phyloP scores from a whole-genome alignment of 2,329 filamentous ascomycete species.

The Calonectria hawksworthii region DNA sequence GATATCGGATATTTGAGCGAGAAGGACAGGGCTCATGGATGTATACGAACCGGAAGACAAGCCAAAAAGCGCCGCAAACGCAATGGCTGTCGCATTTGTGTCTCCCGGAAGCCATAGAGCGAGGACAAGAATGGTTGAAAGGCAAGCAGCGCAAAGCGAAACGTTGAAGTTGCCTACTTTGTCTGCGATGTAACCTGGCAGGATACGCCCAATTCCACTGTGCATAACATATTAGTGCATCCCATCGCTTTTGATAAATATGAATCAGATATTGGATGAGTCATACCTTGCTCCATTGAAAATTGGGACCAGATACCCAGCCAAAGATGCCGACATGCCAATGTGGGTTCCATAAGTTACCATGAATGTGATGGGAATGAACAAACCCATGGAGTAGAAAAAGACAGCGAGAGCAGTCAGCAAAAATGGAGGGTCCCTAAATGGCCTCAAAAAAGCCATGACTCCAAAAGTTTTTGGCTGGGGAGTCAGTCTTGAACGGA shows the following conservation, averaged over 20 bases:
- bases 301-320: constrained; percentile 36
- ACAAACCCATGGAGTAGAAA: constrained; percentile 20
- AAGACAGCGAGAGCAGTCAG: constrained; percentile 4
- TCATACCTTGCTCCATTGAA: constrained; percentile 51
- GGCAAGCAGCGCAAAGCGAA: constrained; percentile 60
- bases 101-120: constrained; percentile 55
- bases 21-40: constrained; percentile 48
- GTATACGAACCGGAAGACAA: constrained; percentile 53
- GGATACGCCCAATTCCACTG: constrained; percentile 52
- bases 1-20: constrained; percentile 67
- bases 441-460: neutral
- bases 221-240: neutral
- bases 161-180: constrained; percentile 55
- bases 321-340: constrained; percentile 5
- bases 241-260: neutral
- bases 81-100: constrained; percentile 43
- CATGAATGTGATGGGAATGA: constrained; percentile 21
- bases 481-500: neutral
- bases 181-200: constrained; percentile 53
- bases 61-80: constrained; percentile 51
- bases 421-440: neutral
- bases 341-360: neutral
- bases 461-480: neutral
- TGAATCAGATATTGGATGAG: neutral
- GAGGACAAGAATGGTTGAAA: constrained; percentile 40